These are phyloP conservation scores for Phytophthora pisi DNA, from an alignment of 352 stramenopile species.

Conservation along the genomic window DNA sequence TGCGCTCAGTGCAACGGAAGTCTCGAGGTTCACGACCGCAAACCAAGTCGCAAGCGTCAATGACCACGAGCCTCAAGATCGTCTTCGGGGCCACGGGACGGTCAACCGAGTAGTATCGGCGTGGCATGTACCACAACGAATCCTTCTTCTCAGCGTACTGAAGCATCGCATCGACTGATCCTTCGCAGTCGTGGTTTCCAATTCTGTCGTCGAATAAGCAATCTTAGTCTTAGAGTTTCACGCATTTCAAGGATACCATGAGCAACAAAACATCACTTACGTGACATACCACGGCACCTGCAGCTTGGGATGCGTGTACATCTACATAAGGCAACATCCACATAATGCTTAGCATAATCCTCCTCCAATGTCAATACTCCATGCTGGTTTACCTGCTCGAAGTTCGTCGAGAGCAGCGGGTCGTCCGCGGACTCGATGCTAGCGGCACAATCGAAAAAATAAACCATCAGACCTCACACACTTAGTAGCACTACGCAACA, in stretches of 20 bases:
- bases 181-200: conserved; percentile 89
- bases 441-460: too few relatives aligned
- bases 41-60: conserved; percentile 85
- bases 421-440: conserved; percentile 71
- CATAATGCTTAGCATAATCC: background rate
- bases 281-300: conserved; percentile 87
- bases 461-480: conserved; percentile 4
- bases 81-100: conserved; percentile 79
- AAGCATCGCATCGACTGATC: conserved; percentile 81
- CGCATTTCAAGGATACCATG: background rate
- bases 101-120: conserved; percentile 82
- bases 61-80: conserved; percentile 77
- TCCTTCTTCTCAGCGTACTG: conserved; percentile 71
- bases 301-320: conserved; percentile 71
- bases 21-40: conserved; percentile 83
- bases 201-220: conserved; percentile 46
- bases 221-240: conserved; percentile 1
- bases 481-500: background rate
- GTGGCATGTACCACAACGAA: conserved; percentile 82
- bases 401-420: conserved; percentile 63
- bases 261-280: conserved; percentile 38
- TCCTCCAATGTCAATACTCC: background rate
- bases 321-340: conserved; percentile 40
- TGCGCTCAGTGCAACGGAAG: conserved; percentile 72
- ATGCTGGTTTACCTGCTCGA: conserved; percentile 60